These are phyloP conservation scores for Ceratocystiopsis brevicomis DNA, from an alignment of 2,329 filamentous ascomycete genomes.

Conservation along the genomic window DNA sequence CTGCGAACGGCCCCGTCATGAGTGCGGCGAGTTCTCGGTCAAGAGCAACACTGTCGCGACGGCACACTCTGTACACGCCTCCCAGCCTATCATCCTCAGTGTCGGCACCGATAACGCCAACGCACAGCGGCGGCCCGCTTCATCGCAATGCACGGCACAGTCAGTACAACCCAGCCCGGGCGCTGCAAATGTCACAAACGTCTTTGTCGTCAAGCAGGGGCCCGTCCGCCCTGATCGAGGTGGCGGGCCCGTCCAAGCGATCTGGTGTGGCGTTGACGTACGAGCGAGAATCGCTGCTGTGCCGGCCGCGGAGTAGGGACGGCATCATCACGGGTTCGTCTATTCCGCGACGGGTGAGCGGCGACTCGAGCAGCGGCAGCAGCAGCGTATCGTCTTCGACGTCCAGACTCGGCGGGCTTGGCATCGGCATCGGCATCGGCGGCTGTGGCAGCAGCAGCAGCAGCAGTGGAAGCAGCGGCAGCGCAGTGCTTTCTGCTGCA, in stretches of 20 bases:
- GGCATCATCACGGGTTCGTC: conserved; percentile 8
- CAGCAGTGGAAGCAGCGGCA: neutral
- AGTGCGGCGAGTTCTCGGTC: too few relatives aligned
- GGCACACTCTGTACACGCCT: conserved; percentile 35
- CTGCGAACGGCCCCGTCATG: conserved; percentile 2
- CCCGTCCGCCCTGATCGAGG: conserved; percentile 28
- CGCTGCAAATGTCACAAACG: conserved; percentile 17
- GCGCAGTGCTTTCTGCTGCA: too few relatives aligned
- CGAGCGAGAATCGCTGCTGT: conserved; percentile 20
- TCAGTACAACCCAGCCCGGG: conserved; percentile 7
- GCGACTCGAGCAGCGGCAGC: conserved; percentile 12
- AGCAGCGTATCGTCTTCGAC: conserved; percentile 4
- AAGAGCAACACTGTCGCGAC: conserved; percentile 12
- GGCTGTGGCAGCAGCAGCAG: conserved; percentile 3
- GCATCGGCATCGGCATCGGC: neutral
- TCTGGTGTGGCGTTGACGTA: conserved; percentile 16
- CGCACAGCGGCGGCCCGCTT: conserved; percentile 17
- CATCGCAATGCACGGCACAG: conserved; percentile 1
- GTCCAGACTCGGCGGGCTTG: conserved; percentile 3
- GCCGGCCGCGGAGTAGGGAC: conserved; percentile 16
- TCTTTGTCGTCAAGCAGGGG: conserved; percentile 5
- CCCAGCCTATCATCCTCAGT: conserved; percentile 29
- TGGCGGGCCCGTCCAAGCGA: conserved; percentile 23
- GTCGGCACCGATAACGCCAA: conserved; percentile 34
- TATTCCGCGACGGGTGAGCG: conserved; percentile 16